Percentiles rank a stretch among this genome's conserved stretches.
Conservation (phyloP, 768 basidiomycete genomes). For the Leucocoprinus leucothites region DNA sequence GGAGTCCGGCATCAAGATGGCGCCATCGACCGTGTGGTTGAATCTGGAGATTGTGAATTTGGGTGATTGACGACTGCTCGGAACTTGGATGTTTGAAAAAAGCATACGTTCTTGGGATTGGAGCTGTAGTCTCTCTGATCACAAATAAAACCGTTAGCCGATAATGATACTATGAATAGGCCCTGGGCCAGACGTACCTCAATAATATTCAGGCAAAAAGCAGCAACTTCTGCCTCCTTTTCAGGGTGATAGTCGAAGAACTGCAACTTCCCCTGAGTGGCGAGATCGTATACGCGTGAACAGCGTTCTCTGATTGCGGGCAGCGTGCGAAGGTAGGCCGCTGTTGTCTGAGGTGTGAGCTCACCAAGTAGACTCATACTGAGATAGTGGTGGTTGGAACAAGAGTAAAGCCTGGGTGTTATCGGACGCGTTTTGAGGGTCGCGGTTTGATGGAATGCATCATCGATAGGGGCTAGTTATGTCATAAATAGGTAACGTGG, state of each 20-base stretch:
- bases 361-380: slow-evolving; percentile 7
- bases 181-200: slow-evolving; percentile 44
- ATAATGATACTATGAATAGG: not conserved
- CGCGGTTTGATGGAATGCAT: not conserved
- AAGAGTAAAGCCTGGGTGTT: not conserved
- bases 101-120: slow-evolving; percentile 40
- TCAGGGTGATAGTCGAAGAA: slow-evolving; percentile 87
- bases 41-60: slow-evolving; percentile 45
- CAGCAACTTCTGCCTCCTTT: slow-evolving; percentile 64
- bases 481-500: no score
- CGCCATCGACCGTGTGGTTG: slow-evolving; percentile 89
- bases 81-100: not conserved
- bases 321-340: slow-evolving; percentile 77
- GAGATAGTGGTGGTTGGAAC: not conserved
- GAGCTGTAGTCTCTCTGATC: slow-evolving; percentile 10
- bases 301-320: slow-evolving; percentile 91
- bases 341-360: slow-evolving; percentile 24
- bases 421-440: not conserved
- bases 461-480: not conserved
- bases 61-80: not conserved
- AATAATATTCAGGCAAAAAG: slow-evolving; percentile 76
- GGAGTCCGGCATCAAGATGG: slow-evolving; percentile 68
- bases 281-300: slow-evolving; percentile 72
- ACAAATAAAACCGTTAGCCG: not conserved
- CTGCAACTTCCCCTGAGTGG: slow-evolving; percentile 67